These are phyloP conservation scores for Cyclotella choctawhatcheeana DNA, from an alignment of 108 stramenopile species.

Conservation along the genomic window DNA sequence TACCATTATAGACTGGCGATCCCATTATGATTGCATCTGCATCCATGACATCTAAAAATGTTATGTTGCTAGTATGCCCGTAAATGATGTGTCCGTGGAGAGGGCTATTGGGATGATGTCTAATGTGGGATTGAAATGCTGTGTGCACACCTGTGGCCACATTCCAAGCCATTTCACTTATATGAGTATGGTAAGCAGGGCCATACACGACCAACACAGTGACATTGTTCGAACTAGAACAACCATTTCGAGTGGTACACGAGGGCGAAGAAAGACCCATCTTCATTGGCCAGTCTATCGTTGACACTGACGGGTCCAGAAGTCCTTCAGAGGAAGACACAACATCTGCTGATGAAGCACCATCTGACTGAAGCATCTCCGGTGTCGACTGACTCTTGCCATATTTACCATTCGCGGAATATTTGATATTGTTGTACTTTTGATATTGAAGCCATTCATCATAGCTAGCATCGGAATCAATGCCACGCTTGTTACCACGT, in stretches of 20 bases:
- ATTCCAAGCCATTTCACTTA: constrained; percentile 48
- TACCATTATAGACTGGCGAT: constrained; percentile 47
- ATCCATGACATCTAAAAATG: constrained; percentile 41
- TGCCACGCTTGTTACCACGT: constrained; percentile 7
- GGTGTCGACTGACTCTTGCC: constrained; percentile 17
- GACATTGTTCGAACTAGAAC: constrained; percentile 32
- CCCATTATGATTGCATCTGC: constrained; percentile 58
- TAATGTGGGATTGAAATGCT: constrained; percentile 36
- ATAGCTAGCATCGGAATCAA: constrained; percentile 5
- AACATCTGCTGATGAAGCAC: background rate
- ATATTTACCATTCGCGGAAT: constrained; percentile 34
- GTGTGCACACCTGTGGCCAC: constrained; percentile 42
- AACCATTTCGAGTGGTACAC: constrained; percentile 19
- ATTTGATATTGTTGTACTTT: constrained; percentile 21
- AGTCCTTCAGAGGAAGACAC: background rate
- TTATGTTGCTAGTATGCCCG: constrained; percentile 43
- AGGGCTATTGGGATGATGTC: constrained; percentile 34
- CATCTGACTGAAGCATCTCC: constrained; percentile 9
- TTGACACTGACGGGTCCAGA: constrained; percentile 19
- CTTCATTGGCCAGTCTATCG: constrained; percentile 44
- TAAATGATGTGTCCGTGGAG: constrained; percentile 39
- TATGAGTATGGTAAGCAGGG: constrained; percentile 43
- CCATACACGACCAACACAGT: constrained; percentile 45
- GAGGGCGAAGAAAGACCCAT: constrained; percentile 17
- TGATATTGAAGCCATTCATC: constrained; percentile 40